Evolutionary conservation across 2,329 filamentous ascomycete species (phyloP).

Genomic region (Aspergillus pseudotamarii): DNA sequence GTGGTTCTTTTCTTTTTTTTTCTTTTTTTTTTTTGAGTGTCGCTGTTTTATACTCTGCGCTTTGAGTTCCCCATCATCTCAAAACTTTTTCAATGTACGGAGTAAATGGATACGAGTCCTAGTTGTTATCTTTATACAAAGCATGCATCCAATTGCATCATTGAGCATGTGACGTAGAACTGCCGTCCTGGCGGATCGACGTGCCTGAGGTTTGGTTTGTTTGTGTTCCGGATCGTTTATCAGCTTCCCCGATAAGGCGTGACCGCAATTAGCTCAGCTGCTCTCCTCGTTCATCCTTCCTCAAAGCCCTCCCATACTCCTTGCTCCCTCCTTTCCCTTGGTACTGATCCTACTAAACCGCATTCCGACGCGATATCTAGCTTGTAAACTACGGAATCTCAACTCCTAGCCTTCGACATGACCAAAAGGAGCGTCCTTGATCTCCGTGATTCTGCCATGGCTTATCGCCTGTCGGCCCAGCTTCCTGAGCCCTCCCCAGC

Average conservation of each 20-base stretch:
- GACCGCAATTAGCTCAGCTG: background rate
- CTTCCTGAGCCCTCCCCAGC: constrained; percentile 27
- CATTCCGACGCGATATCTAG: background rate
- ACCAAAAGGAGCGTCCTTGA: constrained; percentile 33
- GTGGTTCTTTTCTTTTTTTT: too few relatives aligned
- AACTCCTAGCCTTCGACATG: constrained; percentile 25
- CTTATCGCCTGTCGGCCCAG: constrained; percentile 32
- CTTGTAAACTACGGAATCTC: background rate
- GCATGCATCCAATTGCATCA: background rate
- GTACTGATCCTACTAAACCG: background rate
- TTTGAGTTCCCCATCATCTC: too few relatives aligned
- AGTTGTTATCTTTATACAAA: too few relatives aligned
- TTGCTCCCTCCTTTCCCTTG: background rate
- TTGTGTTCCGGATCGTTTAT: background rate
- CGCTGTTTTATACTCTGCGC: too few relatives aligned
- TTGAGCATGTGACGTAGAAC: background rate
- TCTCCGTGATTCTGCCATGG: constrained; percentile 33
- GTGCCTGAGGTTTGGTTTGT: background rate
- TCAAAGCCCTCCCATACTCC: background rate
- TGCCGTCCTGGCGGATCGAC: background rate
- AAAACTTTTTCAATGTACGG: too few relatives aligned
- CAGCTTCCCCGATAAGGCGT: constrained; percentile 3
- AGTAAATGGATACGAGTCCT: too few relatives aligned
- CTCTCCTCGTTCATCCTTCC: constrained; percentile 6
- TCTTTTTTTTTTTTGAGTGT: background rate